Evolutionary conservation across 345 rosid species (phyloP).

Genomic region (Linum usitatissimum): DNA sequence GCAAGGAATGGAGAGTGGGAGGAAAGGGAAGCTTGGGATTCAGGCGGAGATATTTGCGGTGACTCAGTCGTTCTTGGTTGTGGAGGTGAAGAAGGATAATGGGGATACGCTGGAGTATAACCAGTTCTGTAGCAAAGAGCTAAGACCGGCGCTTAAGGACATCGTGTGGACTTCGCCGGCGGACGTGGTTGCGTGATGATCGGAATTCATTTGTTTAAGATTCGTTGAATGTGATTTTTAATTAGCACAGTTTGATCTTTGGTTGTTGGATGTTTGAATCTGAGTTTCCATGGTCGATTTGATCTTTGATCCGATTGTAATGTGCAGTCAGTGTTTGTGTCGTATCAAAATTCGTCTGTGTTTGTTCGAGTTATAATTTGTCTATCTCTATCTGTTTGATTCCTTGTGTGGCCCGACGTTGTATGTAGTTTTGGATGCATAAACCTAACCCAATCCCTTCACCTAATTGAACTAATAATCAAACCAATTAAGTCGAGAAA

Average conservation of each 20-base stretch:
- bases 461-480: no score
- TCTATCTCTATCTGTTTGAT: no score
- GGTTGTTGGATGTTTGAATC: neutral
- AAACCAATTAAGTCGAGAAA: no score
- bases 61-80: slow-evolving; percentile 62
- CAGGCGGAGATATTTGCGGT: slow-evolving; percentile 72
- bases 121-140: slow-evolving; percentile 71
- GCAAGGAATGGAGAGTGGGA: slow-evolving; percentile 65
- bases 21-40: slow-evolving; percentile 74
- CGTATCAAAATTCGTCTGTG: no score
- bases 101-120: slow-evolving; percentile 89
- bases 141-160: slow-evolving; percentile 86
- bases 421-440: no score
- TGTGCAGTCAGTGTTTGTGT: no score
- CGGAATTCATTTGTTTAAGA: slow-evolving; percentile 8
- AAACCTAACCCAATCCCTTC: no score
- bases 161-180: slow-evolving; percentile 57
- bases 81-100: slow-evolving; percentile 82
- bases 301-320: no score
- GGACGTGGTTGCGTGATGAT: slow-evolving; percentile 32
- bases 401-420: no score
- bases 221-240: neutral
- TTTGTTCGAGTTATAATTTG: no score
- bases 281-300: neutral
- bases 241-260: neutral